Evolutionary conservation across 495 filamentous ascomycete genomes (phyloP), one percentile per base, ranked within the genome.

Genomic region (Apodospora peruviana): DNA sequence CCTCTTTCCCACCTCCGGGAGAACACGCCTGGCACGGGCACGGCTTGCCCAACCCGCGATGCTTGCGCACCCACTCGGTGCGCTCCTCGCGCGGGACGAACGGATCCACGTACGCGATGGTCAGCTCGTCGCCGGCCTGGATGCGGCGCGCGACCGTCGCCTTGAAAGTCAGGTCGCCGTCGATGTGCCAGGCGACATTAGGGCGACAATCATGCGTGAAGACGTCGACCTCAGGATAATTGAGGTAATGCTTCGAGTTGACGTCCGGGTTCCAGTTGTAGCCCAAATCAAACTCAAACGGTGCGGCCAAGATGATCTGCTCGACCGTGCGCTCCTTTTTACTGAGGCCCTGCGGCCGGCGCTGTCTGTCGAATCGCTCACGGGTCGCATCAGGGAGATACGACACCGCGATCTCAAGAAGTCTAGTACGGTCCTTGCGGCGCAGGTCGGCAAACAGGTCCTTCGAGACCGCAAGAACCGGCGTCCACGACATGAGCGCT

Each of bases 191-290:
- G 2, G 66, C 66, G n/a, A 63, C 11, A 27, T 67, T 70, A 4
- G 67, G 65, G 2, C 67, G 57, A 51, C 67, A 70, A 32, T 68
- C 58, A 46, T 68, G 65, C 24, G 53, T 51, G 2, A 70, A 43
- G 0, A 44, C 18, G 16, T 59, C 37, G 4, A 52, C 41, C 43
- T 68, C 57, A 0, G 67, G 67, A 47, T 59, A 70, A 45, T 64
- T 61, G 45, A 52, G 51, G 21, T 53, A 60, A 50, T 70, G 67
- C 40, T 50, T 47, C 5, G 56, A 47, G 39, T 59, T 41, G 3
- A 55, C 20, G 2, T 44, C 41, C 11, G 38, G 23, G 19, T 50
- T 20, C 7, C n/a, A 19, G 9, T 35, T 48, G 23, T 29, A 53
- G 7, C 56, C 58, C 14, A 68, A 47, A 21, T 60, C 57, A 25